Evolutionary conservation across 495 filamentous ascomycete species (phyloP), one percentile per base, ranked within the genome.

Genomic region (Ramalina peruviana): DNA sequence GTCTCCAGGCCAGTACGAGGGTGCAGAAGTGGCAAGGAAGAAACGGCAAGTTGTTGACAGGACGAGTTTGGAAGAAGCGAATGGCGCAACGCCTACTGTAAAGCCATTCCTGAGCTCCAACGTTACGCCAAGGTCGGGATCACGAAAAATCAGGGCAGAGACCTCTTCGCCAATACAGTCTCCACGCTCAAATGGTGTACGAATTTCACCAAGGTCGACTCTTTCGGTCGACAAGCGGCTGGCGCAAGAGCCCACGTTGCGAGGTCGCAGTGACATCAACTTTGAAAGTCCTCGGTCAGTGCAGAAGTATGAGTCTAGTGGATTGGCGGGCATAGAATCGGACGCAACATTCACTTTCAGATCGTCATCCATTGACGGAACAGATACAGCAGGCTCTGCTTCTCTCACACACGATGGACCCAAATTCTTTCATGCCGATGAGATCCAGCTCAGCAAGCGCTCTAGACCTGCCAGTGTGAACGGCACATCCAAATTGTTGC

Each of bases 371-470:
- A n/a, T 43, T 13, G 36, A 51, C 37, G 42, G 48, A 12, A 47
- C 30, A 17, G 44, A 36, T 19, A 27, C 48, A 41, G 42, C 33
- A 17, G 38, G 25, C 25, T 42, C 51, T 19, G 27, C 44, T 13
- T 15, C 65, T 36, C 60, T 63, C 49, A 58, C 66, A 11, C 71
- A 71, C 51, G 65, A 61, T 5, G 60, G 75, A 4, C 75, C 81
- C 27, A 82, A 80, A 63, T 88, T 89, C 67, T 88, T 89, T 58
- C 82, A 84, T 64, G 85, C 83, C 7, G 77, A 74, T 56, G 81
- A 86, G 52, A 79, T 72, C n/a, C 79, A 76, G 52, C 65, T 69
- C 12, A 54, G 65, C 21, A 52, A 51, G 26, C 48, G 58, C 25
- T 60, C 62, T 9, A 30, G 46, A 26, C 62, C 68, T 30, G 42